Evolutionary conservation across 108 stramenopile genomes (phyloP).

Genomic region (Cyclostephanos tholiformis): DNA sequence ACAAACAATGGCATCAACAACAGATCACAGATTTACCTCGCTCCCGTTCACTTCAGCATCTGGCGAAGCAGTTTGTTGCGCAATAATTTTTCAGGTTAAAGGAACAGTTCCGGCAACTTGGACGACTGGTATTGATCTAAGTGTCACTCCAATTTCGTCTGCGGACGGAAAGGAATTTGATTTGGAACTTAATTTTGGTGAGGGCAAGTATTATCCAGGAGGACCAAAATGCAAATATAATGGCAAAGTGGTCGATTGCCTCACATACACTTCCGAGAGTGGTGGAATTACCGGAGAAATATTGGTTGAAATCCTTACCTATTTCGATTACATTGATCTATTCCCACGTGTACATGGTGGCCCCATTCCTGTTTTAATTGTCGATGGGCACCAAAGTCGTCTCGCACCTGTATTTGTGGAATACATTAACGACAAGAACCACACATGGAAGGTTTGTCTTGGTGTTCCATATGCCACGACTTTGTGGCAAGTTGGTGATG

Average conservation of each 20-base stretch:
- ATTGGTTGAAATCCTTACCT: constrained; percentile 17
- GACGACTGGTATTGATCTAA: constrained; percentile 16
- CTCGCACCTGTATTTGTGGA: constrained; percentile 8
- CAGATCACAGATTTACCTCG: constrained; percentile 16
- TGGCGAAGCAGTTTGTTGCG: constrained; percentile 19
- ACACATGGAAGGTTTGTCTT: too few relatives aligned
- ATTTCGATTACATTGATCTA: constrained; percentile 16
- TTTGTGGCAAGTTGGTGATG: constrained; percentile 28
- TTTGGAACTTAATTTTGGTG: too few relatives aligned
- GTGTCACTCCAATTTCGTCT: too few relatives aligned
- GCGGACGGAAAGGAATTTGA: too few relatives aligned
- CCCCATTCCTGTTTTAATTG: constrained; percentile 14
- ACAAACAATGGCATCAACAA: constrained; percentile 1
- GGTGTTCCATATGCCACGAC: constrained; percentile 36
- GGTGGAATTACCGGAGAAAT: constrained; percentile 17
- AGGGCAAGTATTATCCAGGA: constrained; percentile 22
- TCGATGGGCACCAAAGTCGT: constrained; percentile 24
- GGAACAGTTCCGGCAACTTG: background rate
- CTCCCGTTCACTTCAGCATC: constrained; percentile 18
- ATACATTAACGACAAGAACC: constrained; percentile 29
- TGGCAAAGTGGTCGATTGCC: constrained; percentile 21
- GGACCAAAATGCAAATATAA: constrained; percentile 19
- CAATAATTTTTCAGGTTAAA: constrained; percentile 23
- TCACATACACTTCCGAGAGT: constrained; percentile 7
- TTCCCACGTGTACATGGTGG: constrained; percentile 7